Conservation (phyloP, 306 rosid species). For the Calophaca sinica region DNA sequence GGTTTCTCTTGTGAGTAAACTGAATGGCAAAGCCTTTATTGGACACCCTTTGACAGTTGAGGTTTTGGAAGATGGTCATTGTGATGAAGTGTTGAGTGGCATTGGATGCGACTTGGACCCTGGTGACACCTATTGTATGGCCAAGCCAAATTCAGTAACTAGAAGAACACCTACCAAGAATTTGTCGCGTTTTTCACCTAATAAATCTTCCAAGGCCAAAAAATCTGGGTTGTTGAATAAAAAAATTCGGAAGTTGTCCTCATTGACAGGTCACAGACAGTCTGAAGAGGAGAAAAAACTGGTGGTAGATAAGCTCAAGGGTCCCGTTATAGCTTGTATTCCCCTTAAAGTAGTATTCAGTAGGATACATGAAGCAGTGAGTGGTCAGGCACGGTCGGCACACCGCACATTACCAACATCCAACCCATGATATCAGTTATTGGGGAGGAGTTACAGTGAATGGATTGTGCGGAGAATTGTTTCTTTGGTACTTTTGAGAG, state of each 20-base stretch:
- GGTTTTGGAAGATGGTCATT: conserved; percentile 67
- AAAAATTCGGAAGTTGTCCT: conserved; percentile 85
- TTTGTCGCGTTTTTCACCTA: conserved; percentile 30
- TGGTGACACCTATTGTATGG: conserved; percentile 37
- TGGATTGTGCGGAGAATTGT: conserved; percentile 42
- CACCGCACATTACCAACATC: conserved; percentile 56
- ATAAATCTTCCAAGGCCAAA: conserved; percentile 64
- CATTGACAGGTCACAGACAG: conserved; percentile 72
- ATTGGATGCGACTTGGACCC: conserved; percentile 49
- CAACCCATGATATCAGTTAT: conserved; percentile 50
- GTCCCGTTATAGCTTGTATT: conserved; percentile 83
- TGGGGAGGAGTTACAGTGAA: conserved; percentile 41
- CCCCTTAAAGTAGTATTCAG: conserved; percentile 87
- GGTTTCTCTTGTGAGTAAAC: conserved; percentile 92
- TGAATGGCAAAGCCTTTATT: conserved; percentile 84
- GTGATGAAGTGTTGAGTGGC: conserved; percentile 56
- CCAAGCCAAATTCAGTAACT: conserved; percentile 45
- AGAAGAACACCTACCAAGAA: conserved; percentile 59
- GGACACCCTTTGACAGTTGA: conserved; percentile 91
- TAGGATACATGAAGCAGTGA: conserved; percentile 87
- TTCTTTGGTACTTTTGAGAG: conserved; percentile 50
- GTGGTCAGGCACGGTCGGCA: conserved; percentile 66
- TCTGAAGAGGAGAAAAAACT: conserved; percentile 65
- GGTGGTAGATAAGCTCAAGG: conserved; percentile 65
- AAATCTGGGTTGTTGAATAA: conserved; percentile 74